These are phyloP conservation scores for Paramecium octaurelia DNA, from an alignment of 73 alveolate genomes.

Conservation along the genomic window DNA sequence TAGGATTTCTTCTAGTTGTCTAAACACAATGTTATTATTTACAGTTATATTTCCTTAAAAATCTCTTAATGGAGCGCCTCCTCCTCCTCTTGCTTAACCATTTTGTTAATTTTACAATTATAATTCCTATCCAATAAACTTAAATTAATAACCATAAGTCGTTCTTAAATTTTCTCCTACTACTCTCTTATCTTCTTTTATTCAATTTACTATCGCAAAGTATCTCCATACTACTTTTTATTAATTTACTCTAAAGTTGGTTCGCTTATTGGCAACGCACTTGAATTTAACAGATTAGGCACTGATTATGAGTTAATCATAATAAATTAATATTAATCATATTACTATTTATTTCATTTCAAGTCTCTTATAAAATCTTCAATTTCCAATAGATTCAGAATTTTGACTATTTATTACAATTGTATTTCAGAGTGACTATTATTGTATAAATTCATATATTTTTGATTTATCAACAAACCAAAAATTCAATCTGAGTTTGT, in stretches of 20 bases:
- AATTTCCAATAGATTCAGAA: background rate
- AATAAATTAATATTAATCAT: constrained; percentile 49
- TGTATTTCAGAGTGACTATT: too few relatives aligned
- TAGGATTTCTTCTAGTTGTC: constrained; percentile 42
- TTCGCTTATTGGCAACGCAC: background rate
- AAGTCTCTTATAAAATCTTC: constrained; percentile 87
- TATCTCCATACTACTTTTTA: background rate
- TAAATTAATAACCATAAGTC: background rate
- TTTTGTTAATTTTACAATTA: background rate
- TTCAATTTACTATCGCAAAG: background rate
- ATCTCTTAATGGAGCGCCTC: constrained; percentile 36
- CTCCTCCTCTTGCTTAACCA: background rate
- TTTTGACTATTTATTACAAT: too few relatives aligned
- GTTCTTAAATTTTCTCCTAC: background rate
- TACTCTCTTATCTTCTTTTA: background rate
- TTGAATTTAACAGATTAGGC: background rate
- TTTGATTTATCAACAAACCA: too few relatives aligned
- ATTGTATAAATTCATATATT: too few relatives aligned
- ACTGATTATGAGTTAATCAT: background rate
- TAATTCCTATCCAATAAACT: background rate
- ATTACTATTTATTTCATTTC: constrained; percentile 74
- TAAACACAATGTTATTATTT: background rate
- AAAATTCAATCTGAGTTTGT: too few relatives aligned
- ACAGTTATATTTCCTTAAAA: constrained; percentile 20
- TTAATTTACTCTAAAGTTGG: background rate